Evolutionary conservation across 768 basidiomycete genomes (phyloP).

Genomic region (Tephrocybe rancida): DNA sequence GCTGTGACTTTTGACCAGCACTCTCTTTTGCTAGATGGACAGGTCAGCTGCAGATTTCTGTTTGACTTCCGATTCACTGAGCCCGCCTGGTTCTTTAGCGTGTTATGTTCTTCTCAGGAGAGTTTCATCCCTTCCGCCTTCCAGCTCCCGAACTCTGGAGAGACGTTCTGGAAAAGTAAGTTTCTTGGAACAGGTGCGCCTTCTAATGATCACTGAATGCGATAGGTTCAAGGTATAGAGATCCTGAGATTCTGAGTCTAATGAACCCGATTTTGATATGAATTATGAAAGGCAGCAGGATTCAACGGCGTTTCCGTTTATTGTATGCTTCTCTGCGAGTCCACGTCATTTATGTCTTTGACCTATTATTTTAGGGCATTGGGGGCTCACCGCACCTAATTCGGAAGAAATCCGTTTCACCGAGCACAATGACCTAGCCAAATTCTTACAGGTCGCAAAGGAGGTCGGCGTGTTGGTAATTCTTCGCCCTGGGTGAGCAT

Average conservation of each 20-base stretch:
- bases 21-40: slow-evolving; percentile 35
- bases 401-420: slow-evolving; percentile 59
- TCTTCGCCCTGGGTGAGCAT: slow-evolving; percentile 62
- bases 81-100: slow-evolving; percentile 30
- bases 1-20: slow-evolving; percentile 38
- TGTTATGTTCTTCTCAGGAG: slow-evolving; percentile 61
- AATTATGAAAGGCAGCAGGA: slow-evolving; percentile 53
- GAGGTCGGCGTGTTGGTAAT: slow-evolving; percentile 64
- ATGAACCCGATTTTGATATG: not conserved
- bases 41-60: slow-evolving; percentile 20
- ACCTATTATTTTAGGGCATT: slow-evolving; percentile 46
- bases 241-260: not conserved
- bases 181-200: not conserved
- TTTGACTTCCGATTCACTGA: not conserved
- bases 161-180: slow-evolving; percentile 62
- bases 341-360: slow-evolving; percentile 23
- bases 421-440: slow-evolving; percentile 57
- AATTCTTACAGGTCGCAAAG: slow-evolving; percentile 62
- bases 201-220: not conserved
- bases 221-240: slow-evolving; percentile 22
- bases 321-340: slow-evolving; percentile 38
- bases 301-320: slow-evolving; percentile 69
- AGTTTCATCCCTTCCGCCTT: slow-evolving; percentile 71
- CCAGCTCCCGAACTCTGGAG: slow-evolving; percentile 68
- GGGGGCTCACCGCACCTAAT: slow-evolving; percentile 66